These are phyloP conservation scores for Oidiodendron maius DNA, from an alignment of 495 filamentous ascomycete genomes.

Conservation along the genomic window DNA sequence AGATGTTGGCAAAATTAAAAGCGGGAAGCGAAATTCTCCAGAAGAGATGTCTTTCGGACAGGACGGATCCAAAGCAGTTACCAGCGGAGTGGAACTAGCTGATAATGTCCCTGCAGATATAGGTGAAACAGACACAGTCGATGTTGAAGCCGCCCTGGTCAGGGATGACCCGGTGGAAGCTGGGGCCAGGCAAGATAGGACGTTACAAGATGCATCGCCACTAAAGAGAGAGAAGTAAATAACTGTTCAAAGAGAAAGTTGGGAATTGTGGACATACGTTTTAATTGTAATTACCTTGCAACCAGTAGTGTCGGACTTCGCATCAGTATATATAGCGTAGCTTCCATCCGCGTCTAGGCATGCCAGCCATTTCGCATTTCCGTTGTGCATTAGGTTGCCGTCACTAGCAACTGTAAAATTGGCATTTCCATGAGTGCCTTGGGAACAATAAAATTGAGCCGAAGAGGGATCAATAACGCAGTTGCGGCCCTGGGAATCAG, in stretches of 20 bases:
- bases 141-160: not conserved
- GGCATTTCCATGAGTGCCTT: not conserved
- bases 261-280: not conserved
- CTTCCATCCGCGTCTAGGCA: constrained; percentile 18
- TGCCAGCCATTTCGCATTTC: constrained; percentile 13
- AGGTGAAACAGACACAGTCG: not conserved
- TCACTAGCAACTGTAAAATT: constrained; percentile 13
- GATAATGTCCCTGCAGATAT: not conserved
- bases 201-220: too few relatives aligned
- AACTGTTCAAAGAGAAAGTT: too few relatives aligned
- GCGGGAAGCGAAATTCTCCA: constrained; percentile 53
- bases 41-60: constrained; percentile 18
- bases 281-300: constrained; percentile 13
- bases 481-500: constrained; percentile 12
- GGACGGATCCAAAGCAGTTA: too few relatives aligned
- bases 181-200: too few relatives aligned
- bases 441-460: constrained; percentile 14
- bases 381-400: constrained; percentile 12
- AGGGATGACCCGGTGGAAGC: not conserved
- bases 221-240: too few relatives aligned
- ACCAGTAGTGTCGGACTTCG: constrained; percentile 8
- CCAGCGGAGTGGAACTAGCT: not conserved
- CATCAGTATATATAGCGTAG: constrained; percentile 14
- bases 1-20: constrained; percentile 62
- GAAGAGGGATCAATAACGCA: constrained; percentile 12